Conservation (phyloP, 768 basidiomycete genomes). For the Chiua virens region DNA sequence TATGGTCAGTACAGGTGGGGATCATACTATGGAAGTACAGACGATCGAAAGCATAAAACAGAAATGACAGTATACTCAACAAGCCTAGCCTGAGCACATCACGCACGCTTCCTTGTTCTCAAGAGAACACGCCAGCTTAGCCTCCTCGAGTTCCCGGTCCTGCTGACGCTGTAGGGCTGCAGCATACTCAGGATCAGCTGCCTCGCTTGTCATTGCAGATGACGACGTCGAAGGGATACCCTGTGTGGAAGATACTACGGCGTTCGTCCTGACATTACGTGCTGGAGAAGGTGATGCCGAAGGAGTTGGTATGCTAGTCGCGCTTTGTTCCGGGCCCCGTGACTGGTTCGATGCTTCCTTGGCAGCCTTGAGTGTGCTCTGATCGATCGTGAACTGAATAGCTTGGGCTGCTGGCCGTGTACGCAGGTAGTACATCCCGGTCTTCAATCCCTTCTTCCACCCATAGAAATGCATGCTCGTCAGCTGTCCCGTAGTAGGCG, state of each 20-base stretch:
- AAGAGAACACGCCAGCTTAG: constrained; percentile 77
- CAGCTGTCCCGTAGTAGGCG: constrained; percentile 88
- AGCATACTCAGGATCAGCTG: constrained; percentile 67
- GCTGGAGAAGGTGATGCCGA: constrained; percentile 28
- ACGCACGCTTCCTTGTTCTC: constrained; percentile 94
- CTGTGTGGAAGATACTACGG: constrained; percentile 26
- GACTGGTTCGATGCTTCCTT: constrained; percentile 26
- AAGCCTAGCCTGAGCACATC: constrained; percentile 79
- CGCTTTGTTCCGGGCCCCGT: constrained; percentile 12
- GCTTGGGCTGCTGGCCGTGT: constrained; percentile 94
- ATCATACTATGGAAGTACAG: not conserved
- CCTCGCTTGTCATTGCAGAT: constrained; percentile 35
- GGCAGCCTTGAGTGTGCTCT: constrained; percentile 66
- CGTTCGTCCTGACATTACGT: constrained; percentile 32
- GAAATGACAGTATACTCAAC: not conserved
- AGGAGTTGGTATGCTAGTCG: constrained; percentile 21
- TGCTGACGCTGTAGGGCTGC: constrained; percentile 71
- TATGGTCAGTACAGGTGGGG: constrained; percentile 2
- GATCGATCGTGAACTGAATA: constrained; percentile 97
- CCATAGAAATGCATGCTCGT: constrained; percentile 98
- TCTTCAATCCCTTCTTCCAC: constrained; percentile 99
- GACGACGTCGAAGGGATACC: constrained; percentile 10
- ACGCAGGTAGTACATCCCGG: constrained; percentile 97
- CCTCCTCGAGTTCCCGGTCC: constrained; percentile 77
- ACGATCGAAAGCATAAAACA: constrained; percentile 4